These are phyloP conservation scores for Phytophthora hybrid DNA, from an alignment of 352 stramenopile genomes.

Conservation along the genomic window DNA sequence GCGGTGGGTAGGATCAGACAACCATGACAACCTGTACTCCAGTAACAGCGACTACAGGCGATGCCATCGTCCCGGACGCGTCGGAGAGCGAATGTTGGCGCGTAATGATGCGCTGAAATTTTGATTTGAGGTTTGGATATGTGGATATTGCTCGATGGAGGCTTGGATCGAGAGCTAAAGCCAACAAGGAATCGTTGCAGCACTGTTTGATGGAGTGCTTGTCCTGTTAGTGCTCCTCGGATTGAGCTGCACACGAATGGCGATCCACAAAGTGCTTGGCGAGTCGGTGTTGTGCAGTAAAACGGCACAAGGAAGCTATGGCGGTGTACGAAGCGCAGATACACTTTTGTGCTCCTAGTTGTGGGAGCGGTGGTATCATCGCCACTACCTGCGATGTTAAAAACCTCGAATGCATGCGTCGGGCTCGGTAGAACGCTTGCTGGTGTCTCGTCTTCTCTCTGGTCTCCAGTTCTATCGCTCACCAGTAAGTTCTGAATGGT, in stretches of 20 bases:
- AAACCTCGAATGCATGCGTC: conserved; percentile 57
- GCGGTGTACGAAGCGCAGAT: conserved; percentile 60
- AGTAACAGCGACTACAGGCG: conserved; percentile 62
- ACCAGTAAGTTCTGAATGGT: conserved; percentile 56
- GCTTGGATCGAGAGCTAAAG: not conserved
- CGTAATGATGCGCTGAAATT: not conserved
- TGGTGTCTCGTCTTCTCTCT: conserved; percentile 21
- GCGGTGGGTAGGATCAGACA: conserved; percentile 51
- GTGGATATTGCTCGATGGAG: not conserved
- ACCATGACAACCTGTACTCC: conserved; percentile 56
- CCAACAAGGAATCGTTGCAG: conserved; percentile 23
- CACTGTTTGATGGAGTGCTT: conserved; percentile 42
- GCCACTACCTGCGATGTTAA: not conserved
- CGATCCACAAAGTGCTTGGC: conserved; percentile 43
- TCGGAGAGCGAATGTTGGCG: conserved; percentile 50
- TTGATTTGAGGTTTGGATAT: not conserved
- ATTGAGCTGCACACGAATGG: conserved; percentile 46
- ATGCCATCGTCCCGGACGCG: conserved; percentile 54
- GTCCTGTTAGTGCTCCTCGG: conserved; percentile 34
- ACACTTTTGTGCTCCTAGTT: conserved; percentile 20
- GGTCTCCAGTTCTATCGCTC: not conserved
- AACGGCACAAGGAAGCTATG: conserved; percentile 56
- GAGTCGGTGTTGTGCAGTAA: conserved; percentile 54
- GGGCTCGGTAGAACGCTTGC: conserved; percentile 24
- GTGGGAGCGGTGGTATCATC: conserved; percentile 11